Percentiles rank a stretch among this genome's conserved stretches.
These are phyloP conservation scores for Alternaria solani DNA, from an alignment of 2,329 filamentous ascomycete species.

Conservation along the genomic window DNA sequence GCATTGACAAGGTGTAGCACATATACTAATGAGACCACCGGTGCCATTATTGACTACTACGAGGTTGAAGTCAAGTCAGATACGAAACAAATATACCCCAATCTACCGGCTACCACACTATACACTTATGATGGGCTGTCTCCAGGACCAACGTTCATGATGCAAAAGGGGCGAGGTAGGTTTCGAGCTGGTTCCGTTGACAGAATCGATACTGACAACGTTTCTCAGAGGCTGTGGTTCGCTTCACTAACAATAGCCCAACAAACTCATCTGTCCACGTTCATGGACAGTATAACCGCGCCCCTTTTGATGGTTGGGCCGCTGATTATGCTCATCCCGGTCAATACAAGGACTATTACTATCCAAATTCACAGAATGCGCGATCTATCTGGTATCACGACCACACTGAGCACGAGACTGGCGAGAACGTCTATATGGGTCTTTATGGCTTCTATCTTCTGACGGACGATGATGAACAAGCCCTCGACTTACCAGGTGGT, in stretches of 20 bases:
- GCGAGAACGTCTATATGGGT: conserved; percentile 64
- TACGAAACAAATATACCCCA: conserved; percentile 55
- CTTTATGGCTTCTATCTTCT: conserved; percentile 66
- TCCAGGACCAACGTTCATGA: conserved; percentile 63
- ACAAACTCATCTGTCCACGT: conserved; percentile 61
- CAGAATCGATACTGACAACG: conserved; percentile 1
- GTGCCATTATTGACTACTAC: conserved; percentile 57
- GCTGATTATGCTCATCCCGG: conserved; percentile 61
- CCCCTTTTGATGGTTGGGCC: conserved; percentile 64
- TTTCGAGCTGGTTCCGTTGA: background rate
- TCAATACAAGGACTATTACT: conserved; percentile 70
- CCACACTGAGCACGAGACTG: conserved; percentile 56
- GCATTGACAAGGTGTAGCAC: conserved; percentile 37
- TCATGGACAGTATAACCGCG: conserved; percentile 61
- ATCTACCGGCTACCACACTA: conserved; percentile 50
- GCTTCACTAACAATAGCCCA: conserved; percentile 61
- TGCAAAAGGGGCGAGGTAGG: conserved; percentile 55
- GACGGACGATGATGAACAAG: conserved; percentile 59
- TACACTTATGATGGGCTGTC: conserved; percentile 64
- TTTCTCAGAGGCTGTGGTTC: conserved; percentile 59
- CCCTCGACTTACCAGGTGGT: conserved; percentile 60
- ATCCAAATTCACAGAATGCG: conserved; percentile 63
- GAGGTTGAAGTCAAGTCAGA: conserved; percentile 55
- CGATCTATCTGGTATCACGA: conserved; percentile 67
- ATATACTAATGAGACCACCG: conserved; percentile 47